A percentile compares a stretch with the other conserved stretches of the same genome.
phyloP scores from a whole-genome alignment of 2,329 filamentous ascomycete species.

The Apiospora pterosperma region DNA sequence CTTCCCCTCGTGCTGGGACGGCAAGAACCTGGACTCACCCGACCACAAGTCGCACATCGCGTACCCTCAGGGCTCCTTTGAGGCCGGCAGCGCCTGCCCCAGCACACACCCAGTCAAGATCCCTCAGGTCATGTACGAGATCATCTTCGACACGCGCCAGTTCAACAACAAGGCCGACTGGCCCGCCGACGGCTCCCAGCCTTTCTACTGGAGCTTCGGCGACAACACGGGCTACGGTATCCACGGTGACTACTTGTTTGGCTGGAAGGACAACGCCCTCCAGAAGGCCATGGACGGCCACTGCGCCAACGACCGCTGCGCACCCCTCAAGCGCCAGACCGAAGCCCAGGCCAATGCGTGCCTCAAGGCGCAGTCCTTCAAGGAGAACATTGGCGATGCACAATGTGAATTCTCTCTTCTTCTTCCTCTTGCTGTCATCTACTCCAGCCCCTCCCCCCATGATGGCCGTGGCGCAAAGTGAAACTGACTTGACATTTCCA shows the following conservation, averaged over 20 bases:
- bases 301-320: conserved; percentile 30
- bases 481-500: background rate
- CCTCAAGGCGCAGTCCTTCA: conserved; percentile 21
- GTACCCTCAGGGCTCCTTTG: conserved; percentile 26
- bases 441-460: background rate
- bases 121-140: conserved; percentile 39
- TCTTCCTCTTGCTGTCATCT: background rate
- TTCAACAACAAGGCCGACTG: conserved; percentile 31
- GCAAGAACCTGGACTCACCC: conserved; percentile 27
- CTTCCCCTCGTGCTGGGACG: conserved; percentile 25
- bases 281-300: conserved; percentile 30
- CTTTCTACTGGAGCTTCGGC: conserved; percentile 28
- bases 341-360: conserved; percentile 26
- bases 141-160: conserved; percentile 35
- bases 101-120: conserved; percentile 27
- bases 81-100: conserved; percentile 24
- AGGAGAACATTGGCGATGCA: conserved; percentile 21
- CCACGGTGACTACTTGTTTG: conserved; percentile 36
- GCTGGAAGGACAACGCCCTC: conserved; percentile 34
- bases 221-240: conserved; percentile 33
- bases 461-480: background rate
- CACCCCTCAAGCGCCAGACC: conserved; percentile 26
- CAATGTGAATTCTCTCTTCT: background rate
- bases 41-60: conserved; percentile 29
- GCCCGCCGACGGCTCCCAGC: conserved; percentile 29